phyloP scores from a whole-genome alignment of 1,139 yeast genomes.

The Kazachstania sp. region DNA sequence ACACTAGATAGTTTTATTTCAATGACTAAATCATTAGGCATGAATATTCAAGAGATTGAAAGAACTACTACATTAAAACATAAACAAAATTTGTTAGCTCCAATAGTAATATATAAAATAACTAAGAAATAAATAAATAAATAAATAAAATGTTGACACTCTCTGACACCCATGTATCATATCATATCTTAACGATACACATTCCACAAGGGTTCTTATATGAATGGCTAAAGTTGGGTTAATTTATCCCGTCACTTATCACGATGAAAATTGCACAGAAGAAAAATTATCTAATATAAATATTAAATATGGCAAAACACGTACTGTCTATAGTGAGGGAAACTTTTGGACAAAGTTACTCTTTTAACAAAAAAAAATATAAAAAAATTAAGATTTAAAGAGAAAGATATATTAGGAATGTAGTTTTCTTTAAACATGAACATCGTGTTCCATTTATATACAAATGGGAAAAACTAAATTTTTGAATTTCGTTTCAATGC shows the following conservation, averaged over 20 bases:
- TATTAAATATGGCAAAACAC: slow-evolving; percentile 21
- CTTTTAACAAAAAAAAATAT: not conserved
- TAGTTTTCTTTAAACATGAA: not conserved
- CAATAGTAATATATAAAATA: slow-evolving; percentile 22
- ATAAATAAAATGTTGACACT: slow-evolving; percentile 41
- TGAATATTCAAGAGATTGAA: slow-evolving; percentile 29
- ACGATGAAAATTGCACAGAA: slow-evolving; percentile 20
- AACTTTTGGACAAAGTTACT: slow-evolving; percentile 34
- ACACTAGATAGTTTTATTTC: slow-evolving; percentile 51
- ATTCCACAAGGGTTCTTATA: slow-evolving; percentile 52
- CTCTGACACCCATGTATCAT: slow-evolving; percentile 55
- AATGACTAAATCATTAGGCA: slow-evolving; percentile 27
- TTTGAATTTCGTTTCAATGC: too few relatives aligned
- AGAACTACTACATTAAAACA: slow-evolving; percentile 7
- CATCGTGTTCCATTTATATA: too few relatives aligned
- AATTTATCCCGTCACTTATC: slow-evolving; percentile 37
- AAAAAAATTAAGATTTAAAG: not conserved
- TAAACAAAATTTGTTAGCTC: slow-evolving; percentile 16
- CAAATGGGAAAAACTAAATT: too few relatives aligned
- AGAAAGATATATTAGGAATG: not conserved
- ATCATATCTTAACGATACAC: slow-evolving; percentile 14
- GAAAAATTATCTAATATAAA: slow-evolving; percentile 3
- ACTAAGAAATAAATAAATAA: too few relatives aligned
- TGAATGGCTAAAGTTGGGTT: slow-evolving; percentile 29
- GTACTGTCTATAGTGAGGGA: slow-evolving; percentile 41